Conservation (phyloP, 306 rosid genomes). For the Pueraria montana region DNA sequence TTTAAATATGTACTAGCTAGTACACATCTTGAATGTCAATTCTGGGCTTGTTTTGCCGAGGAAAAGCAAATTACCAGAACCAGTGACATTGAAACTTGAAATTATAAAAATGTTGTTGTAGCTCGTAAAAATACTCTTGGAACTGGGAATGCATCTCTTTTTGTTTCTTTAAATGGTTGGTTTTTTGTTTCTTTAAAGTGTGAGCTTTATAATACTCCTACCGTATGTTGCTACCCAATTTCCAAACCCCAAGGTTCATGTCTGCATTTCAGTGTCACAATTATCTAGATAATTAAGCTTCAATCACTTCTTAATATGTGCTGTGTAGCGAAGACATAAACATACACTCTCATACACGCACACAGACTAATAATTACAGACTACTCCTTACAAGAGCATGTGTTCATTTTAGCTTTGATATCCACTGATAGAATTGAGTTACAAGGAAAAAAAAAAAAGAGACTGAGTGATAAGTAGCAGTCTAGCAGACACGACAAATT, state of each 20-base stretch:
- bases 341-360: neutral
- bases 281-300: neutral
- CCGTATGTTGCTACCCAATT: neutral
- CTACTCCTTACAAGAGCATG: no score
- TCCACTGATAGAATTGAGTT: no score
- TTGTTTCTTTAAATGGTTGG: constrained; percentile 16
- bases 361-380: neutral
- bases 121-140: neutral
- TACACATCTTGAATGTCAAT: neutral
- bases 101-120: constrained; percentile 10
- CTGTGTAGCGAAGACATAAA: neutral
- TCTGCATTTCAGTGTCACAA: constrained; percentile 16
- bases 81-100: constrained; percentile 36
- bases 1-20: no score
- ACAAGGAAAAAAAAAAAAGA: no score
- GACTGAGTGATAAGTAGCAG: no score
- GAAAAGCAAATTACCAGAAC: neutral
- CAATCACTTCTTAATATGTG: neutral
- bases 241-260: neutral
- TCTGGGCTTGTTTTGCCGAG: neutral
- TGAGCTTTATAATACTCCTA: neutral
- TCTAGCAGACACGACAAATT: no score
- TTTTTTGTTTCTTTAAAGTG: neutral
- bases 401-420: no score
- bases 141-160: constrained; percentile 2